Evolutionary conservation across 2,329 filamentous ascomycete genomes (phyloP).

Genomic region (Stachybotrys chartarum): DNA sequence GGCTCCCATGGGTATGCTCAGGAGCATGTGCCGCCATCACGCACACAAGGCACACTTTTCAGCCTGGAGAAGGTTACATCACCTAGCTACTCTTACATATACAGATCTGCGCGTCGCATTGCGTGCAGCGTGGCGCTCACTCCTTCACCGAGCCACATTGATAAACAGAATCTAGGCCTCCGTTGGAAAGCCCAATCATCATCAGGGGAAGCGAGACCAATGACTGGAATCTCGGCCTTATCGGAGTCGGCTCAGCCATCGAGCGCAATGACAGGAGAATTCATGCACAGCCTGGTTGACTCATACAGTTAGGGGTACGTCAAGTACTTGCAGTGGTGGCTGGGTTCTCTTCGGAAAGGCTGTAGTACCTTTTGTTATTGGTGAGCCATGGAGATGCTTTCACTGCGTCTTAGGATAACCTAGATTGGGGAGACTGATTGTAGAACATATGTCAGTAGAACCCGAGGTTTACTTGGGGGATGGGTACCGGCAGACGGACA

Average conservation of each 20-base stretch:
- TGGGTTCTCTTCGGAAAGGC: not conserved
- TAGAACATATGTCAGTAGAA: no score
- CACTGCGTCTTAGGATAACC: not conserved
- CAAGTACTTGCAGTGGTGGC: not conserved
- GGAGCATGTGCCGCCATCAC: not conserved
- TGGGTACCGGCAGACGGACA: not conserved
- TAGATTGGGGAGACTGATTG: not conserved
- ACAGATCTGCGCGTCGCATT: not conserved
- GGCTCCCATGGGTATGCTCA: not conserved
- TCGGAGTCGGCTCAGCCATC: not conserved
- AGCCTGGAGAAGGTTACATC: not conserved
- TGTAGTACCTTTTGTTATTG: not conserved
- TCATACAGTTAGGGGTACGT: not conserved
- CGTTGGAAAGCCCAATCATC: not conserved
- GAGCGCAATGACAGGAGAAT: not conserved
- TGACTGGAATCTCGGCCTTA: not conserved
- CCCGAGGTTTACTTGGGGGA: no score
- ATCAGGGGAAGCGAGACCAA: constrained; percentile 1
- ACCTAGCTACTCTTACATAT: not conserved
- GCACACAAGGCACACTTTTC: not conserved
- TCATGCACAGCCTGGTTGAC: not conserved
- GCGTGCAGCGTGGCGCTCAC: not conserved
- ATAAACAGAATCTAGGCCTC: not conserved
- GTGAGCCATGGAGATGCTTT: not conserved
- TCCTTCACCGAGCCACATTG: not conserved